Base-by-base conservation (phyloP, 345 rosid genomes). In the Salix exigua region DNA sequence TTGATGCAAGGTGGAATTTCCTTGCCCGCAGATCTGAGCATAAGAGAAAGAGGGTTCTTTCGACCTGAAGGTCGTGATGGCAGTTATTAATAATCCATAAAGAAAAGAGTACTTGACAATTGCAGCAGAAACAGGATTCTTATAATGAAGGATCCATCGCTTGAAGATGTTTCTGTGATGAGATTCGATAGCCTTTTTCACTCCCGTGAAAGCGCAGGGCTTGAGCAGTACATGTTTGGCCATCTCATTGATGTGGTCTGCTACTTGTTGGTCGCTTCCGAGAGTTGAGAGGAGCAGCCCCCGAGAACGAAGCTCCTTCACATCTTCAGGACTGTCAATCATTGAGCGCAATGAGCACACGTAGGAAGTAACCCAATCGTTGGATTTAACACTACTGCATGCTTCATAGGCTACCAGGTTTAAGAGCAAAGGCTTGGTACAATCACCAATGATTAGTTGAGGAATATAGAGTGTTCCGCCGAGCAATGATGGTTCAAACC, bases 401-500 rank as follows among this genome's bases (percentile, higher is more conserved):
- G 64, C 62, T 51, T 77, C 86, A 18, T 74, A 74, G 28, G 81
- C 83, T 40, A 77, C 64, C 77, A 83, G 31, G 75, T 83, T 83
- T 17, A 77, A 33, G 18, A 83, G 40, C 30, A 51, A 71, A 18
- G 79, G 37, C 8, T 14, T 68, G 1, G 83, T 80, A 6, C 75
- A 73, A 64, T 72, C 75, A 55, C 74, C 82, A 1, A 78, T 64
- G 0, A 11, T 63, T 0, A 83, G 50, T 23, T 62, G 74, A 12
- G 83, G 83, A 3, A 83, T 73, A 8, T 12, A 23, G 18, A 83
- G 48, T 23, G 25, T 33, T 28, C 58, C 62, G 2, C 35, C 23
- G 7, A 23, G 37, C 8, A 64, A 4, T 33, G 9, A 0, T 18
- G 18, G 10, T 25, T 17, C 19, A 30, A 76, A 76, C 17, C 6